These are phyloP conservation scores for Hirsutella rhossiliensis DNA, from an alignment of 2,329 filamentous ascomycete genomes.

Conservation along the genomic window DNA sequence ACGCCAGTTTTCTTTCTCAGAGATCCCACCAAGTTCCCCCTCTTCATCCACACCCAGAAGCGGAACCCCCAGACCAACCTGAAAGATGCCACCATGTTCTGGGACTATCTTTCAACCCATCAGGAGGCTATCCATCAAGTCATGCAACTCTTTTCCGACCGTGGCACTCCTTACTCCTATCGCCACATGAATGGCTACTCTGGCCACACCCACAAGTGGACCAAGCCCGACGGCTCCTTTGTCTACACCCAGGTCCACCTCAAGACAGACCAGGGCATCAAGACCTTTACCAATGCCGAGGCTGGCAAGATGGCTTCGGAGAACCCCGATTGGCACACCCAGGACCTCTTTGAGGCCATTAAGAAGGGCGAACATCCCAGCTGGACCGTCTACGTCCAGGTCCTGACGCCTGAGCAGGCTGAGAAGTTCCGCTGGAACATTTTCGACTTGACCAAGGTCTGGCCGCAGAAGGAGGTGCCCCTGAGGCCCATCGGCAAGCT, in stretches of 20 bases:
- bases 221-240: conserved; percentile 52
- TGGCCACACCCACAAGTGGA: conserved; percentile 55
- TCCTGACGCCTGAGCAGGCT: conserved; percentile 48
- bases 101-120: conserved; percentile 37
- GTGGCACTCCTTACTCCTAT: conserved; percentile 53
- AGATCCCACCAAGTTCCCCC: conserved; percentile 62
- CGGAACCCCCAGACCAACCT: conserved; percentile 60
- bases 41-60: conserved; percentile 71
- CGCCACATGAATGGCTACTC: conserved; percentile 58
- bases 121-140: conserved; percentile 52
- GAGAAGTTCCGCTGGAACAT: conserved; percentile 50
- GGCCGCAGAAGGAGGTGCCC: conserved; percentile 52
- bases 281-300: conserved; percentile 46
- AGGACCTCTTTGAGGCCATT: conserved; percentile 55
- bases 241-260: conserved; percentile 55
- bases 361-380: conserved; percentile 45
- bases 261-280: conserved; percentile 50
- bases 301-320: conserved; percentile 38
- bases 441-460: conserved; percentile 60
- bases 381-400: conserved; percentile 54
- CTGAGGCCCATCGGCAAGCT: conserved; percentile 48
- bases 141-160: conserved; percentile 55
- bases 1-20: conserved; percentile 68
- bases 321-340: conserved; percentile 50
- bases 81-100: conserved; percentile 52